Percentiles rank a stretch among this genome's conserved stretches.
Conservation (phyloP, 139 green algal species). For the Nannochloris sp. region DNA sequence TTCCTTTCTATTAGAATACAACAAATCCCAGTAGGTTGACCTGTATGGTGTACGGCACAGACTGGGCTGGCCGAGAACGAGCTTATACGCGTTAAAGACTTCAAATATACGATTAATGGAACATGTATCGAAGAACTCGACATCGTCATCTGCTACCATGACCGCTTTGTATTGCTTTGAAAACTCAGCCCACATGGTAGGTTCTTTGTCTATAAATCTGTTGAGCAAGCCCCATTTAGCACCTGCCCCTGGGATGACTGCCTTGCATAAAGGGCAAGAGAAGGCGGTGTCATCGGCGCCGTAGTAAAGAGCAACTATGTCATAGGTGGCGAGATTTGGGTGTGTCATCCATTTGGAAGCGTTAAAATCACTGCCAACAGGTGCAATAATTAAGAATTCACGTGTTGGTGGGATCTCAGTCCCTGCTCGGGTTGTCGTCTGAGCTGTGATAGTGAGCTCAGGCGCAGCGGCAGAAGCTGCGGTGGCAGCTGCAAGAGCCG, state of each 20-base stretch:
- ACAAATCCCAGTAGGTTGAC: not conserved
- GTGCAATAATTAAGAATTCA: not conserved
- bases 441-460: not conserved
- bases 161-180: conserved; percentile 5
- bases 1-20: not conserved
- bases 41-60: conserved; percentile 7
- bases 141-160: conserved; percentile 22
- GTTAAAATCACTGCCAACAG: not conserved
- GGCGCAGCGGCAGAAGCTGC: too few species aligned
- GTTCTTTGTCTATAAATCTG: not conserved
- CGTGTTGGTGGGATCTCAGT: not conserved
- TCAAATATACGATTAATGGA: conserved; percentile 28
- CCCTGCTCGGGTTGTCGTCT: not conserved
- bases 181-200: not conserved
- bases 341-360: not conserved
- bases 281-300: not conserved
- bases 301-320: conserved; percentile 20
- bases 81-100: conserved; percentile 22
- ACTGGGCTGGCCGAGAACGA: conserved; percentile 18
- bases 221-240: conserved; percentile 23
- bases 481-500: too few species aligned
- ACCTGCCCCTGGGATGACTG: not conserved
- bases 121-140: conserved; percentile 15
- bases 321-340: conserved; percentile 4
- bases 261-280: not conserved